These are phyloP conservation scores for Suhomyces pyralidae DNA, from an alignment of 805 yeast species.

Conservation along the genomic window DNA sequence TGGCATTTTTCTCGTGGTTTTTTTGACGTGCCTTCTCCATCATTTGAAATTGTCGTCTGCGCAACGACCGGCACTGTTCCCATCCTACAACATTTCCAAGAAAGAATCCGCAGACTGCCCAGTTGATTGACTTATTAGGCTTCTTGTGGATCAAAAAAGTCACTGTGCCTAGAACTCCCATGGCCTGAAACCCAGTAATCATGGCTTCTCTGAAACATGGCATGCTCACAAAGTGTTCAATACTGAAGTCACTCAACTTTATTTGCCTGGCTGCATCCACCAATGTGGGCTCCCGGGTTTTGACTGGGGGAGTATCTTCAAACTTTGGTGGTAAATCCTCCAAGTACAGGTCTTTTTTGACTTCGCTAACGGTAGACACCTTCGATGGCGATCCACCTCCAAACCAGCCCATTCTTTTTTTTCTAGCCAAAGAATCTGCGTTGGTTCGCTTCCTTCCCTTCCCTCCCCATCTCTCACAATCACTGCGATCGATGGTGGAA, in stretches of 20 bases:
- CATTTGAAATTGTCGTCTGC: slow-evolving; percentile 63
- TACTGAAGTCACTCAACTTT: slow-evolving; percentile 48
- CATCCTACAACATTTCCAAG: slow-evolving; percentile 82
- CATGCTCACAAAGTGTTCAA: slow-evolving; percentile 50
- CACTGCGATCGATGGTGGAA: not conserved
- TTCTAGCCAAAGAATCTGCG: not conserved
- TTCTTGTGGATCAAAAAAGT: slow-evolving; percentile 66
- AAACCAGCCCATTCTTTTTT: slow-evolving; percentile 40
- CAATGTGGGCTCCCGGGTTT: slow-evolving; percentile 10
- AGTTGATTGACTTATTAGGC: slow-evolving; percentile 62
- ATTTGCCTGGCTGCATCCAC: slow-evolving; percentile 45
- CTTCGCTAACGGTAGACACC: slow-evolving; percentile 34
- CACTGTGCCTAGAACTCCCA: slow-evolving; percentile 67
- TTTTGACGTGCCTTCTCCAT: slow-evolving; percentile 65
- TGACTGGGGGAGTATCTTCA: slow-evolving; percentile 29
- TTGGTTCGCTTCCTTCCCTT: too few species aligned
- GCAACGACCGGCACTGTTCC: slow-evolving; percentile 83
- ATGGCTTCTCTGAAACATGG: slow-evolving; percentile 84
- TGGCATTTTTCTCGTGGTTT: slow-evolving; percentile 31
- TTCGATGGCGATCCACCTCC: slow-evolving; percentile 35
- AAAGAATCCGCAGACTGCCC: slow-evolving; percentile 79
- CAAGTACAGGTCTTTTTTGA: slow-evolving; percentile 31
- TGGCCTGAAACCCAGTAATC: slow-evolving; percentile 66
- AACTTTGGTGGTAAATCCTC: slow-evolving; percentile 56
- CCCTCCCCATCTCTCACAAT: not conserved